Conservation (phyloP, 306 rosid genomes). For the Acacia acuminata region DNA sequence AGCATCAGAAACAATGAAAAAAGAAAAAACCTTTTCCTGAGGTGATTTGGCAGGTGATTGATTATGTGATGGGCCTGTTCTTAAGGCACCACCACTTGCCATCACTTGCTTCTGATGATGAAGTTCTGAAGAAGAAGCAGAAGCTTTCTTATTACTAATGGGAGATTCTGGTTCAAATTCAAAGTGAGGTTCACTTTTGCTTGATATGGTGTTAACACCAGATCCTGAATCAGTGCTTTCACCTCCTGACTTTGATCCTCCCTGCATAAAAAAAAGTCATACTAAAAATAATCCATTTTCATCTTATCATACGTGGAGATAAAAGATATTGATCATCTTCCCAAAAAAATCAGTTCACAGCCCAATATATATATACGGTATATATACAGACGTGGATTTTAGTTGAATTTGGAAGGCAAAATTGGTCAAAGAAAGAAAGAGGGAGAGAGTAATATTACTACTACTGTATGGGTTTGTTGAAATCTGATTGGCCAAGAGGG, state of each 20-base stretch:
- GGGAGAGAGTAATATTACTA: conserved; percentile 35
- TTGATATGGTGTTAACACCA: conserved; percentile 62
- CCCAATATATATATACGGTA: neutral
- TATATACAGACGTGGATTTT: neutral
- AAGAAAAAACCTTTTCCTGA: conserved; percentile 65
- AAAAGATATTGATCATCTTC: neutral
- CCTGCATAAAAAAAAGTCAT: conserved; percentile 42
- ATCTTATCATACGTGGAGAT: too few species aligned
- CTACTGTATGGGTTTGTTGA: conserved; percentile 63
- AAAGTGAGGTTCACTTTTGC: conserved; percentile 58
- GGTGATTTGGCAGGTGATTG: conserved; percentile 62
- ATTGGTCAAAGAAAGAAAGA: conserved; percentile 51
- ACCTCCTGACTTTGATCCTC: conserved; percentile 78
- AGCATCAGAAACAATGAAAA: neutral
- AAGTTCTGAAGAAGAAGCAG: conserved; percentile 65
- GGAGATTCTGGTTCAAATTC: conserved; percentile 89
- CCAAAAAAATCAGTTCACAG: neutral
- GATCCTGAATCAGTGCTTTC: conserved; percentile 94
- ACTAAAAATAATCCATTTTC: neutral
- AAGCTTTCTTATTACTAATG: conserved; percentile 55
- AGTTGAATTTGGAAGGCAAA: conserved; percentile 26
- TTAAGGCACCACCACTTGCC: conserved; percentile 47
- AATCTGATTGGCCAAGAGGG: conserved; percentile 98
- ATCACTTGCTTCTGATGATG: conserved; percentile 45
- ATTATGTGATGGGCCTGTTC: conserved; percentile 53